phyloP scores from a whole-genome alignment of 192 early-diverging fungal species.

The Fimicolochytrium jonesii region DNA sequence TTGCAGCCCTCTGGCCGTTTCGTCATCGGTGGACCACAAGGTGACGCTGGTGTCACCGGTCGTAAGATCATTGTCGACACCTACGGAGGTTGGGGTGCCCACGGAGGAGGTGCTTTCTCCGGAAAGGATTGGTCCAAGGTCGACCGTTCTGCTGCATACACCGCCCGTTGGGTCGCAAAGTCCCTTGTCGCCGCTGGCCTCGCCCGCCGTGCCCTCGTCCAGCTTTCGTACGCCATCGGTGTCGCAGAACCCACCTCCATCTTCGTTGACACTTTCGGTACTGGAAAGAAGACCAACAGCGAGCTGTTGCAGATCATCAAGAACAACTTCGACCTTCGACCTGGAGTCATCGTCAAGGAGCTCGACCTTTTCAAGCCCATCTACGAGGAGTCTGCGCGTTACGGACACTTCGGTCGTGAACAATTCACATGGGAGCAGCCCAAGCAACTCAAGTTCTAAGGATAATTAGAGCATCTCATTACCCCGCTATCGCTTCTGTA shows the following conservation, averaged over 20 bases:
- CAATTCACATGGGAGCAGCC: conserved; percentile 95
- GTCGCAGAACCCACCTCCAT: conserved; percentile 95
- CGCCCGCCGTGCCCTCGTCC: conserved; percentile 87
- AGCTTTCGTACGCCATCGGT: conserved; percentile 98
- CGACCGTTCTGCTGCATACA: conserved; percentile 97
- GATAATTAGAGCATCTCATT: background rate
- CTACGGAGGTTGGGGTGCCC: conserved; percentile 92
- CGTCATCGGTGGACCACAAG: conserved; percentile 99
- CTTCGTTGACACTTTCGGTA: conserved; percentile 96
- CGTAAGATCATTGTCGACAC: conserved; percentile 92
- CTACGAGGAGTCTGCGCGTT: conserved; percentile 94
- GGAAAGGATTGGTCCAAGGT: conserved; percentile 99
- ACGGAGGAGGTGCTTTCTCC: conserved; percentile 99
- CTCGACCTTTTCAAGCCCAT: conserved; percentile 97
- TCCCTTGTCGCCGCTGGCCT: conserved; percentile 90
- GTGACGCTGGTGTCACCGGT: conserved; percentile 98
- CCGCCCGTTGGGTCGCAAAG: conserved; percentile 98
- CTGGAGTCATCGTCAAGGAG: conserved; percentile 97
- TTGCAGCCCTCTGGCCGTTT: conserved; percentile 98
- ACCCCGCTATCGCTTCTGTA: background rate
- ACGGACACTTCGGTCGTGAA: conserved; percentile 75
- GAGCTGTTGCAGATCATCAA: conserved; percentile 93
- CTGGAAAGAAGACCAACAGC: conserved; percentile 80
- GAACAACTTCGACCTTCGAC: conserved; percentile 98
- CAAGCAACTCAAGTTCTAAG: conserved; percentile 63